Conservation (phyloP, 257 asterid species). For the Anisodus acutangulus region DNA sequence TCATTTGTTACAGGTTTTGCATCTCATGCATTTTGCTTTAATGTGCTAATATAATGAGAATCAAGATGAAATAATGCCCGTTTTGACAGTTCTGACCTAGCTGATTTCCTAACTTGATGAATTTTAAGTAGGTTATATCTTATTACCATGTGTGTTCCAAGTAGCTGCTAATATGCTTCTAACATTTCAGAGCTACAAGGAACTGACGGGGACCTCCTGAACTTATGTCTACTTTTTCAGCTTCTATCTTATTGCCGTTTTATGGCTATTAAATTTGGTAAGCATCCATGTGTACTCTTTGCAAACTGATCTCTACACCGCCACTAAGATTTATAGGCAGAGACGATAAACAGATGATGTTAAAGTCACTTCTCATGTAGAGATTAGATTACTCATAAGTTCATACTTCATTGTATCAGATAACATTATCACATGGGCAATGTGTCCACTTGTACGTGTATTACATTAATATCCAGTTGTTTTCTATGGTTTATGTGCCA, state of each 20-base stretch:
- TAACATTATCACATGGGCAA: background rate
- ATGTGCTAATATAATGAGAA: background rate
- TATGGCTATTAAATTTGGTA: conserved; percentile 87
- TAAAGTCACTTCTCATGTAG: background rate
- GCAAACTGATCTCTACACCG: background rate
- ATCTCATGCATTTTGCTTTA: too few species aligned
- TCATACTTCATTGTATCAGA: background rate
- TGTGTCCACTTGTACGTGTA: background rate
- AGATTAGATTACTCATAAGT: background rate
- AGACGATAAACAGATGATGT: background rate
- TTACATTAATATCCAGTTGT: background rate
- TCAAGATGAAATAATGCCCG: background rate
- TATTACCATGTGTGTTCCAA: background rate
- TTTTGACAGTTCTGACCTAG: background rate
- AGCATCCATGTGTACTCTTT: conserved; percentile 29
- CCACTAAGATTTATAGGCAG: background rate
- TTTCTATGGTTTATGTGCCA: background rate
- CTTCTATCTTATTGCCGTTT: conserved; percentile 80
- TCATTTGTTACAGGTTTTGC: too few species aligned
- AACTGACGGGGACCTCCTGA: conserved; percentile 80
- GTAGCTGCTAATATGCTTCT: conserved; percentile 32
- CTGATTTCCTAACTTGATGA: background rate
- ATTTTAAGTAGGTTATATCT: background rate
- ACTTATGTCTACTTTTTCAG: conserved; percentile 77
- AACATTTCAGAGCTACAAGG: conserved; percentile 79